Base-by-base conservation (phyloP, 225 moss, liverwort and hornwort species). In the Ulota crispa region DNA sequence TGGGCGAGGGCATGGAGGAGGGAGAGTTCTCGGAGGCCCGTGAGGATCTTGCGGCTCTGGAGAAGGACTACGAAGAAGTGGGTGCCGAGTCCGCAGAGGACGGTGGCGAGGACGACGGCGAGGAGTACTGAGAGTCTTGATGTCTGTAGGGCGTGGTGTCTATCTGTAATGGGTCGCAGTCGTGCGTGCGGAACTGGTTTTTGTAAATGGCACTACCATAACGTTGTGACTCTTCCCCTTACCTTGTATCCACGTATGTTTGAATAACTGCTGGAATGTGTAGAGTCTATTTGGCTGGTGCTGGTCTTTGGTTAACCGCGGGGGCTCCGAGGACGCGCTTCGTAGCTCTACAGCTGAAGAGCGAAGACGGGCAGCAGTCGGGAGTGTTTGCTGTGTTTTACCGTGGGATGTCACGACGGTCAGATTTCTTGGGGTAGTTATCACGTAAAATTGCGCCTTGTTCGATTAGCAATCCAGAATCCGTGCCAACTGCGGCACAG, bases 1-100 rank as follows among this genome's bases (percentile, higher is more conserved):
- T 90, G 0, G 90, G 90, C 26, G 90, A 90, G 82, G 90, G 90
- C 13, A 90, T 90, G 90, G 90, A 90, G 79, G 90, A 90, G 88
- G 90, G 90, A 8, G 90, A 90, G 78, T 90, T 90, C 16, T 90
- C 90, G 1, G 90, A 90, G 83, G 90, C 90, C 8, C 90, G 90
- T 6, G 90, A 90, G 83, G 90, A 90, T 74, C 88, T 90, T 6
- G 89, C 89, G 6, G 89, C 89, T 1, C 82, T 89, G 19, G 89
- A 89, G 87, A 89, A 89, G 84, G 89, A 89, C 23, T 89, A 89
- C 70, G 89, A 89, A 36, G 89, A 89, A 66, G 89, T 89, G 5
- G 89, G 89, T 61, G 89, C 89, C 1, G 89, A 89, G 80, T 89
- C 89, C 0, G 87, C 89, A 0, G 89, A 89, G 80, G 89, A 89